Conservation (phyloP, 1,139 yeast species). For the Scheffersomyces titani region DNA sequence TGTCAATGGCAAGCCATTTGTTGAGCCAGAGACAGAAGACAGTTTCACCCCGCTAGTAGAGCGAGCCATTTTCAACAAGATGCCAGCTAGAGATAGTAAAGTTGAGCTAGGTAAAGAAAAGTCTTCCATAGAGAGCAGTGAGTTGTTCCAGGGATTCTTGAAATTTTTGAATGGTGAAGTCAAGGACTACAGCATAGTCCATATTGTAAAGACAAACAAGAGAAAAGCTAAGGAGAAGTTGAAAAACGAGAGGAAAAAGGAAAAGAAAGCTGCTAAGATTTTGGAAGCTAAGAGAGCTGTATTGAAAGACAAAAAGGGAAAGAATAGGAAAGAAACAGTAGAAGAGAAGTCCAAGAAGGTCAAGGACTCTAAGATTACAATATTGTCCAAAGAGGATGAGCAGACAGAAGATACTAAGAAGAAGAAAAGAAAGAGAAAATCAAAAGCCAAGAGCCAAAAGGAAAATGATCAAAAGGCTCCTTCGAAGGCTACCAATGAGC, state of each 20-base stretch:
- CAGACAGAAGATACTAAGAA: neutral
- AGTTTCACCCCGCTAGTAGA: slow-evolving; percentile 26
- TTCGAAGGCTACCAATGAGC: neutral
- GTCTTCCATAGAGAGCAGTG: slow-evolving; percentile 6
- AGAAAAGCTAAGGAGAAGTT: neutral
- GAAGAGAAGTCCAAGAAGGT: neutral
- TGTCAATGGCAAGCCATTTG: slow-evolving; percentile 22
- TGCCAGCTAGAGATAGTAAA: slow-evolving; percentile 16
- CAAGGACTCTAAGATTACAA: neutral
- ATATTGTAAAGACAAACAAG: slow-evolving; percentile 4
- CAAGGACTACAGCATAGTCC: slow-evolving; percentile 14
- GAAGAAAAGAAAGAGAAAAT: neutral
- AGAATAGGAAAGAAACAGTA: neutral
- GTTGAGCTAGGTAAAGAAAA: neutral
- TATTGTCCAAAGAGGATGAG: neutral
- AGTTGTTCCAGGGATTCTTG: slow-evolving; percentile 13
- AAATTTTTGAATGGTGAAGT: slow-evolving; percentile 13
- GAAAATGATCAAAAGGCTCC: neutral
- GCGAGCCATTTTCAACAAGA: slow-evolving; percentile 23
- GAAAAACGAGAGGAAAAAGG: slow-evolving; percentile 2
- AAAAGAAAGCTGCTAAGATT: neutral
- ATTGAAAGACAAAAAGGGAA: neutral
- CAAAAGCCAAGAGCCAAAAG: neutral
- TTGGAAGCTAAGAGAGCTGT: neutral
- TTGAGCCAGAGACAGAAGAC: slow-evolving; percentile 21